Evolutionary conservation across 345 rosid species (phyloP).

Genomic region (Mangifera indica): DNA sequence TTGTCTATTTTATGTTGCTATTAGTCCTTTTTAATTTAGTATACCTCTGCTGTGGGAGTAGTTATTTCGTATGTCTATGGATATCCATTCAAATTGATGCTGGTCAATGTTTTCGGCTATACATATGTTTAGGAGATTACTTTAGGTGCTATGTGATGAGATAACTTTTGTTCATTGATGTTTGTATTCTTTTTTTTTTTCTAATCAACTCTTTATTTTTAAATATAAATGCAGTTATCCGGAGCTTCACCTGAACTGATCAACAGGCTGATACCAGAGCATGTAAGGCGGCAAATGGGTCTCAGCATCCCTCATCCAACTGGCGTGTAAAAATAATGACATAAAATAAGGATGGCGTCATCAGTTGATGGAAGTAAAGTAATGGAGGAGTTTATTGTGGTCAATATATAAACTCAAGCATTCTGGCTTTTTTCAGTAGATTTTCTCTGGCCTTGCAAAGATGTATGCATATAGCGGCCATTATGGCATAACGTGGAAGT

Average conservation of each 20-base stretch:
- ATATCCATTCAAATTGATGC: not conserved
- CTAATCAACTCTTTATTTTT: conserved; percentile 4
- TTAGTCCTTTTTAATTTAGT: not conserved
- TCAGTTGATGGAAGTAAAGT: conserved; percentile 10
- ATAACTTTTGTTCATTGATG: not conserved
- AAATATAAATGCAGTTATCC: conserved; percentile 39
- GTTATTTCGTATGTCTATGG: not conserved
- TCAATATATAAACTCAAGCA: conserved; percentile 9
- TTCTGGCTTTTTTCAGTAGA: conserved; percentile 10
- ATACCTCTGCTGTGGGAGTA: not conserved
- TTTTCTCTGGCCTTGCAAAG: conserved; percentile 15
- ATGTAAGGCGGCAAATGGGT: conserved; percentile 47
- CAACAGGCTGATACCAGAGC: conserved; percentile 70
- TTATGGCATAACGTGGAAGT: conserved; percentile 14
- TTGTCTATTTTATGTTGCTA: not conserved
- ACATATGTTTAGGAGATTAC: not conserved
- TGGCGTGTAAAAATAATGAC: conserved; percentile 31
- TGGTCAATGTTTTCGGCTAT: not conserved
- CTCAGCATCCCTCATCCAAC: conserved; percentile 35
- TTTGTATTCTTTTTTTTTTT: not conserved
- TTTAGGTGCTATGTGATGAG: not conserved
- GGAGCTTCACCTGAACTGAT: conserved; percentile 72
- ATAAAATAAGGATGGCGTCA: conserved; percentile 4
- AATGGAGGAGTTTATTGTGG: conserved; percentile 9
- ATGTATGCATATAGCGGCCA: conserved; percentile 20